These are phyloP conservation scores for Thraustotheca clavata DNA, from an alignment of 352 stramenopile genomes.

Conservation along the genomic window DNA sequence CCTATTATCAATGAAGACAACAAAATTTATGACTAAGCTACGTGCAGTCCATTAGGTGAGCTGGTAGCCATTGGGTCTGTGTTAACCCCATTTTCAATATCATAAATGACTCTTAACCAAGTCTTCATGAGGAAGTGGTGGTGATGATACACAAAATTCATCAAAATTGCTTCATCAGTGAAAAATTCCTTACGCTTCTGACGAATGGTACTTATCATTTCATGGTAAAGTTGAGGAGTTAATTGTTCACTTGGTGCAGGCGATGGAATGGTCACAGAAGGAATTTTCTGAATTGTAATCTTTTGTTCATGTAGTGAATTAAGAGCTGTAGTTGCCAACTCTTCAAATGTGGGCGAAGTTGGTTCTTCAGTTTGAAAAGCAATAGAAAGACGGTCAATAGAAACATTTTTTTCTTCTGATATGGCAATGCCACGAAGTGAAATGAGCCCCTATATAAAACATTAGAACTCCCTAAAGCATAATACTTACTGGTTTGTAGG, in stretches of 20 bases:
- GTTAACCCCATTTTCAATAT: background rate
- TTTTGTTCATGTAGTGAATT: background rate
- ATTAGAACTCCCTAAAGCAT: background rate
- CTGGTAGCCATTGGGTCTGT: background rate
- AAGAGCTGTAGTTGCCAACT: background rate
- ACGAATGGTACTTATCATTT: background rate
- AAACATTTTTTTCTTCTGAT: constrained; percentile 1
- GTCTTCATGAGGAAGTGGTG: constrained; percentile 1
- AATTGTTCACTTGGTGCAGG: too few relatives aligned
- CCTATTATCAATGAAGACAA: background rate
- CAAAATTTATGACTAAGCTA: background rate
- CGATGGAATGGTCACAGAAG: too few relatives aligned
- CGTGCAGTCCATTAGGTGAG: background rate
- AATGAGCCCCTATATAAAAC: background rate
- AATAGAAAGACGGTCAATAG: constrained; percentile 1
- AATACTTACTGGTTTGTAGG: background rate
- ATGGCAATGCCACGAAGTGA: constrained; percentile 19
- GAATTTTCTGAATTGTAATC: too few relatives aligned
- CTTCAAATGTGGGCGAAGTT: background rate
- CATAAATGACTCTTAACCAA: constrained; percentile 10
- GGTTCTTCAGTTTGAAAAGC: background rate
- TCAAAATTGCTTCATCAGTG: background rate
- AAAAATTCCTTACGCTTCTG: background rate
- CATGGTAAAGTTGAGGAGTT: too few relatives aligned
- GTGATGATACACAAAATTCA: constrained; percentile 10